Base-by-base conservation (phyloP, 2,329 filamentous ascomycete genomes). In the Iodosphaeria phyllophila region DNA sequence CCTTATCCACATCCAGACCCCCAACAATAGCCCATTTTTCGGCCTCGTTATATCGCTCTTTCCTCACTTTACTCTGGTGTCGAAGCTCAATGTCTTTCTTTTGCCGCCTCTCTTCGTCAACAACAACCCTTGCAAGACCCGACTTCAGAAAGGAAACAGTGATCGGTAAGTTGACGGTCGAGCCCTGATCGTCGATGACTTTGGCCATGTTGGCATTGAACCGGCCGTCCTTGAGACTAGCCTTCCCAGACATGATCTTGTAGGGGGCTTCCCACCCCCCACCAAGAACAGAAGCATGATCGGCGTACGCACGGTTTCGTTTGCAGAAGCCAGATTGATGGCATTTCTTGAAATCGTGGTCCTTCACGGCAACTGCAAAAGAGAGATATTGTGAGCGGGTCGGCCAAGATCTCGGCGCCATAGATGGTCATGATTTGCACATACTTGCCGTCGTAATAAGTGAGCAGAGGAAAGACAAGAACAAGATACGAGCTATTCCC, bases 301-400 rank as follows among this genome's bases (percentile, higher is more conserved):
- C 84, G 45, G 89, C 89, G 46, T 78, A 84, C 19, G 69, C 77
- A 47, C 89, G 73, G 54, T 95, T 95, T 35, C 89, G 78, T 47
- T 83, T 89, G 56, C 89, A 98, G 58, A 98, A 98, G 41, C 89
- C 89, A 4, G 86, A 89, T 47, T 98, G 86, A 37, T 77, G 58
- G 56, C 89, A 98, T 40, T 77, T 92, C 47, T 95, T 98, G 64
- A 95, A 98, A 49, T 92, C 84, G 41, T 92, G 73, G 46, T 92
- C 77, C 56, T 98, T 98, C 26, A 98, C 89, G 40, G 68, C 62
- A 35, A 67, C 83, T 92, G 37, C 16, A 30, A 28, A 13, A 22
- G 18, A 14, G n/a, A n/a, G n/a, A n/a, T n/a, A n/a, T n/a, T n/a
- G 6, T 7, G 29, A 30, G 30, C 33, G 30, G 16, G 23, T 23